Evolutionary conservation across 805 yeast species (phyloP), one percentile per base, ranked within the genome.

Genomic region (Cyberlindnera veronae): DNA sequence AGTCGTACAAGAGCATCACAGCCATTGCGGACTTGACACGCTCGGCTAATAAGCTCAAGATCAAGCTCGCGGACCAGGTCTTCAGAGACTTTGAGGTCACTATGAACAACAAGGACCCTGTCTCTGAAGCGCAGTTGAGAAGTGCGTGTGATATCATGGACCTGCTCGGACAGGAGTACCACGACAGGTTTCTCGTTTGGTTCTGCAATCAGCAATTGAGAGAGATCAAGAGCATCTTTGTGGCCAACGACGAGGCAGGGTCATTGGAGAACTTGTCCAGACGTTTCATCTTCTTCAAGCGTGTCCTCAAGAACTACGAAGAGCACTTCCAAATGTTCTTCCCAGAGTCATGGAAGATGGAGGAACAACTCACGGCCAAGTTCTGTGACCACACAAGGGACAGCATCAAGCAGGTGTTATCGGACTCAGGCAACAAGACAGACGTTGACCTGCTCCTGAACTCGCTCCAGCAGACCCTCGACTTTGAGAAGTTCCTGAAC

Each of bases 231-330:
- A 66, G 77, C 17, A 87, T 93, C 10, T 93, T 93, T 63, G 74
- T 78, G 39, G 70, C 80, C 9, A 71, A 79, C 12, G 97, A 89
- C 52, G 99, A 93, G 62, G 99, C 99, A 0, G 97, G 97, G 1
- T 83, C 95, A 5, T 65, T 93, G 44, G 99, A 93, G 44, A 93
- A 93, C 61, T 63, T 93, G 37, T 73, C 78, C 22, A 68, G 97
- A 50, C 68, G 99, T 35, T 93, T 79, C 59, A 75, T 89, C 23
- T 91, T 84, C 59, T 85, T 87, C 62, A 81, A 82, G 49, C 80
- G 84, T 49, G 73, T 86, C 1, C 63, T 91, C 44, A 73, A 72
- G 38, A 69, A 72, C 28, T 77, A 80, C 50, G 80, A 78, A 44
- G 59, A 76, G 1, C 71, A 69, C 23, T 77, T 74, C 50, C 56